Percentiles rank a stretch among this genome's conserved stretches.
Evolutionary conservation across 805 yeast species (phyloP).

Genomic region (Wickerhamomyces pijperi): DNA sequence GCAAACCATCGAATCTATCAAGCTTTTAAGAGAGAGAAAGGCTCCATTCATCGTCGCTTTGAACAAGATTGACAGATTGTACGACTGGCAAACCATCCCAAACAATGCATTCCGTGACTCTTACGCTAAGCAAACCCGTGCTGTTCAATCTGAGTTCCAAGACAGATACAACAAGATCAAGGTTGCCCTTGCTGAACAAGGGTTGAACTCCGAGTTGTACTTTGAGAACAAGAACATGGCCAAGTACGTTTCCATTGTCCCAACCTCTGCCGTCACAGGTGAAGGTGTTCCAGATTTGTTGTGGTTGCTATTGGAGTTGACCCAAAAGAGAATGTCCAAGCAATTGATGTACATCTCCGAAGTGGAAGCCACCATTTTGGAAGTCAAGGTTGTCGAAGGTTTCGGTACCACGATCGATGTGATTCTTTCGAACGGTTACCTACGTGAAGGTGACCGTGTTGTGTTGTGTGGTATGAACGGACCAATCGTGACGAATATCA

Average conservation of each 20-base stretch:
- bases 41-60: slow-evolving; percentile 97
- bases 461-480: slow-evolving; percentile 98
- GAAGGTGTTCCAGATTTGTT: slow-evolving; percentile 99
- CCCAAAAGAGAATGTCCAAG: slow-evolving; percentile 98
- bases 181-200: slow-evolving; percentile 92
- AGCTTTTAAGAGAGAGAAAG: slow-evolving; percentile 87
- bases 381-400: slow-evolving; percentile 97
- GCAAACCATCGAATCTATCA: slow-evolving; percentile 91
- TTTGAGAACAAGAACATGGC: slow-evolving; percentile 91
- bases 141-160: slow-evolving; percentile 89
- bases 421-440: slow-evolving; percentile 89
- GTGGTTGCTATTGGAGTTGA: slow-evolving; percentile 88
- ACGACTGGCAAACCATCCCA: slow-evolving; percentile 86
- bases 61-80: slow-evolving; percentile 94
- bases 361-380: slow-evolving; percentile 92
- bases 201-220: slow-evolving; percentile 93
- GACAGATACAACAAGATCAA: slow-evolving; percentile 78
- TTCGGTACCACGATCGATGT: slow-evolving; percentile 98
- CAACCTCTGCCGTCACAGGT: slow-evolving; percentile 98
- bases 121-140: slow-evolving; percentile 62
- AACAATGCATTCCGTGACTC: slow-evolving; percentile 96
- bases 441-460: slow-evolving; percentile 89
- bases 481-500: slow-evolving; percentile 90
- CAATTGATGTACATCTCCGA: slow-evolving; percentile 92
- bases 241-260: slow-evolving; percentile 90